Evolutionary conservation across 2,329 filamentous ascomycete genomes (phyloP), one percentile per base, ranked within the genome.

Genomic region (Calycina herbarum): DNA sequence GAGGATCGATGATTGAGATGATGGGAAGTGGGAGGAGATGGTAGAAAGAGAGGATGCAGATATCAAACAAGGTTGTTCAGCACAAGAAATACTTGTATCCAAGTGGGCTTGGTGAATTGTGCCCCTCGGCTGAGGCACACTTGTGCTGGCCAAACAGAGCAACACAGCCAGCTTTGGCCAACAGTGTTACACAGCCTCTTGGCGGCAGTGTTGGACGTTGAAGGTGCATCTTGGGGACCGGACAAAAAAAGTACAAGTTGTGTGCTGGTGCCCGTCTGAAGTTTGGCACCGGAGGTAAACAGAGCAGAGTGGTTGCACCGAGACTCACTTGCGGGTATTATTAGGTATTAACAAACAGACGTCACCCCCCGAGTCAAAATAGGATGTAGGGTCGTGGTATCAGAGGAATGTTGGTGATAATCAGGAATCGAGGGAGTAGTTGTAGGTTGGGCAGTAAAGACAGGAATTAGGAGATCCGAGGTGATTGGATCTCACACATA

Each of bases 401-500:
- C 20, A 54, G 45, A 51, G 48, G 48, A 54, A 54, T 54, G 48
- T 27, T 11, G 48, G 24, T 54, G 48, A 24, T 54, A 5, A 5
- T 27, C 48, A 54, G 48, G 48, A 54, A 11, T 13, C 20, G 48
- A 54, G 8, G 20, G 48, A 54, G 48, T 54, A 24, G 48, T 54
- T 54, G 20, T 54, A 54, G 48, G 48, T 54, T 29, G 24, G 20
- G 7, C 24, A 54, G 48, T 54, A 54, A 54, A 54, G 48, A 54
- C 48, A 13, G 48, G 24, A 54, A 54, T 24, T 54, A 54, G 20
- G 48, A 54, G 48, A 54, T 54, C 48, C 48, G 48, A 54, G 48
- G 20, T 24, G 48, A 54, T 54, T 54, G 48, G 48, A 54, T 54
- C 48, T 54, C 48, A 54, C 48, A 27, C 48, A 54, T 54, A 27